Evolutionary conservation across 148 eudicot species (phyloP).

Genomic region (Chenopodium suecicum): DNA sequence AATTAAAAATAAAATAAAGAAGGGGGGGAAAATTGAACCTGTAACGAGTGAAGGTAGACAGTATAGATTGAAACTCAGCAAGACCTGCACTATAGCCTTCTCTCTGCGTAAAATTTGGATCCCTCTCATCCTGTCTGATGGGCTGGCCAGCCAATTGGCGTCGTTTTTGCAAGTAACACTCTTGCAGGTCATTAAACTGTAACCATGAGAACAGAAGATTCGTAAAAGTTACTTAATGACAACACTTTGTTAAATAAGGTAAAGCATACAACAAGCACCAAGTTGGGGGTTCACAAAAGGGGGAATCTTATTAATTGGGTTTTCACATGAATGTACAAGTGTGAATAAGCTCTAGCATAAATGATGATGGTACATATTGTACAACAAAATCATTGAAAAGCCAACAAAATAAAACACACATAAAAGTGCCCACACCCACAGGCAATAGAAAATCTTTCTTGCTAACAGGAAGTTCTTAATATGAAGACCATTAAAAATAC

Average conservation of each 20-base stretch:
- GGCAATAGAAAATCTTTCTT: not conserved
- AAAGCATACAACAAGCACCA: not conserved
- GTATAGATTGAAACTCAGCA: constrained; percentile 56
- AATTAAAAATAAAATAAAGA: not conserved
- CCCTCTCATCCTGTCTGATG: constrained; percentile 41
- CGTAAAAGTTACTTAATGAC: constrained; percentile 5
- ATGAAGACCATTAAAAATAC: not conserved
- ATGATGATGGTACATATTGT: not conserved
- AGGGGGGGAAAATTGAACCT: constrained; percentile 31
- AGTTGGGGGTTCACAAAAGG: not conserved
- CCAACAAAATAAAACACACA: not conserved
- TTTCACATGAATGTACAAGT: not conserved
- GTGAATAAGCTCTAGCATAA: not conserved
- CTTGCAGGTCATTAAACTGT: constrained; percentile 60
- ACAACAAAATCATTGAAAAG: constrained; percentile 5
- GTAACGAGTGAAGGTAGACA: constrained; percentile 59
- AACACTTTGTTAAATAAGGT: not conserved
- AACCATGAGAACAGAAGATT: constrained; percentile 24
- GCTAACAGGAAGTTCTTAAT: not conserved
- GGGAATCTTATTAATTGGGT: not conserved
- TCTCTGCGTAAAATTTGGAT: constrained; percentile 38
- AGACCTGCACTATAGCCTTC: constrained; percentile 59
- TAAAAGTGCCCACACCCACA: not conserved
- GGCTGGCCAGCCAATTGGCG: constrained; percentile 41
- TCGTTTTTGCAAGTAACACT: constrained; percentile 67